Percentiles rank a stretch among this genome's conserved stretches.
Evolutionary conservation across 306 rosid genomes (phyloP).

Genomic region (Senna tora): DNA sequence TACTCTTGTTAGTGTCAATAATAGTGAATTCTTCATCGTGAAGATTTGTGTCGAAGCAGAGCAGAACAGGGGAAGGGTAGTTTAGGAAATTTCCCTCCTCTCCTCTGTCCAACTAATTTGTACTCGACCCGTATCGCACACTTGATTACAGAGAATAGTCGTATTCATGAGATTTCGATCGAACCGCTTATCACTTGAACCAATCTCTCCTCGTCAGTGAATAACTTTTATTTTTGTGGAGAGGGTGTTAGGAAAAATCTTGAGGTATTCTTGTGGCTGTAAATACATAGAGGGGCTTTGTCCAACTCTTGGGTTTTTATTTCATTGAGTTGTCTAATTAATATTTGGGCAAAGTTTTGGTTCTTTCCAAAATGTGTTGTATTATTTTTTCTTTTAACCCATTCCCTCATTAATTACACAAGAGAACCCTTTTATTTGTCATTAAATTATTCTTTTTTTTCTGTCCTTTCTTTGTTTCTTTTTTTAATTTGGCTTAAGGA

Average conservation of each 20-base stretch:
- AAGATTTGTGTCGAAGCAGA: conserved; percentile 6
- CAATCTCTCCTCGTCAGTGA: too few relatives aligned
- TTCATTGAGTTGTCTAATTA: not conserved
- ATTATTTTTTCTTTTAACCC: too few relatives aligned
- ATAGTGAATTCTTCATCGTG: not conserved
- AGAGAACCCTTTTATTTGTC: not conserved
- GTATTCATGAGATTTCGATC: too few relatives aligned
- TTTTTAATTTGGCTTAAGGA: too few relatives aligned
- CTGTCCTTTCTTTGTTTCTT: too few relatives aligned
- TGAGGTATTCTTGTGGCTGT: conserved; percentile 32
- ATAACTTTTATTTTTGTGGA: conserved; percentile 33
- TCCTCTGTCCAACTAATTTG: too few relatives aligned
- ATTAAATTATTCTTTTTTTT: too few relatives aligned
- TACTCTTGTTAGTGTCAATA: conserved; percentile 44
- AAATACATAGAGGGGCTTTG: not conserved
- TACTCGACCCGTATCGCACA: too few relatives aligned
- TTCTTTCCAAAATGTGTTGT: not conserved
- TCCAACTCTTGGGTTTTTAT: conserved; percentile 15
- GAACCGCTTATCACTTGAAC: too few relatives aligned
- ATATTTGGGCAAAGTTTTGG: conserved; percentile 13
- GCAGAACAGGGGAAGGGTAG: not conserved
- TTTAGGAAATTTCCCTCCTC: conserved; percentile 3
- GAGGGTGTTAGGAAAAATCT: conserved; percentile 23
- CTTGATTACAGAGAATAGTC: too few relatives aligned
- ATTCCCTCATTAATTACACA: not conserved